phyloP scores from a whole-genome alignment of 2,329 filamentous ascomycete genomes.

The Polytolypa hystricis region DNA sequence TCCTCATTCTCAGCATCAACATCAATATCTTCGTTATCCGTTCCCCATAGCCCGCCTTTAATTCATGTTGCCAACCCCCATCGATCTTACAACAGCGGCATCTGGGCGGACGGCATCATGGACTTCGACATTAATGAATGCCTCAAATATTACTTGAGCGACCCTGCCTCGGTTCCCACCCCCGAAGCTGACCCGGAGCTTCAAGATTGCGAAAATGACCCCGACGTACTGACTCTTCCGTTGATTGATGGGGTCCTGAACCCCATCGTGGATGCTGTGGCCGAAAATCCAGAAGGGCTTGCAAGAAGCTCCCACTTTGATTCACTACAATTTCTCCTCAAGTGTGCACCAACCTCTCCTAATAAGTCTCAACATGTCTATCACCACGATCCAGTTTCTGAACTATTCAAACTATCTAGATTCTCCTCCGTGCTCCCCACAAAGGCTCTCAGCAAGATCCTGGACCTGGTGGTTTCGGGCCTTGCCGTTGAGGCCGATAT shows the following conservation, averaged over 20 bases:
- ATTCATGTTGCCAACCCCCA: conserved; percentile 3
- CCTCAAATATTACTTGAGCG: conserved; percentile 92
- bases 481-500: conserved; percentile 76
- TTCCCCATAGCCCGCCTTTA: conserved; percentile 7
- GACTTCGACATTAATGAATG: conserved; percentile 94
- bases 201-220: conserved; percentile 85
- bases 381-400: conserved; percentile 44
- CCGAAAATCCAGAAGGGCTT: conserved; percentile 83
- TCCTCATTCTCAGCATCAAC: conserved; percentile 6
- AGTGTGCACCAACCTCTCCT: conserved; percentile 61
- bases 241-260: conserved; percentile 80
- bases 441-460: conserved; percentile 78
- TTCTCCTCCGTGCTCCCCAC: conserved; percentile 68
- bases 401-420: conserved; percentile 58
- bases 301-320: conserved; percentile 71
- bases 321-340: conserved; percentile 88
- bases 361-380: conserved; percentile 21
- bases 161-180: conserved; percentile 71
- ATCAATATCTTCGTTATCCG: conserved; percentile 6
- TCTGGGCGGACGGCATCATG: conserved; percentile 50
- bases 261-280: conserved; percentile 82
- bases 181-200: conserved; percentile 75
- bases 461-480: conserved; percentile 80
- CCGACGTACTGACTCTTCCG: conserved; percentile 65
- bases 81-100: conserved; percentile 26